Base-by-base conservation (phyloP, 371 early-diverging fungal genomes). In the Rhizopus microsporus region DNA sequence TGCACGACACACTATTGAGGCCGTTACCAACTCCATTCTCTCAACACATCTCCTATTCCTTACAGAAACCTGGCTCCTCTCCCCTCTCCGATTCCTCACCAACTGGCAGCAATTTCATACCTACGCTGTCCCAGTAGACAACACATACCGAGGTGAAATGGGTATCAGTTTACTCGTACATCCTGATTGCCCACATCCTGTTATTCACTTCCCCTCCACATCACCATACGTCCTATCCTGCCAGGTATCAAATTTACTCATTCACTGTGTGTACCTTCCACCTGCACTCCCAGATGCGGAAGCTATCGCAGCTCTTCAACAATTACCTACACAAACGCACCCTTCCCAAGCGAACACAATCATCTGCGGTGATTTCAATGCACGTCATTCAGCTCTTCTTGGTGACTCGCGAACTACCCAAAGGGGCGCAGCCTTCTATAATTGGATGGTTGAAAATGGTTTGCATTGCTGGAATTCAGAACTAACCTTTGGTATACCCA, bases 21-120 rank as follows among this genome's bases (percentile, higher is more conserved):
- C 48, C 48, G 16, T 12, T 31, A 31, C 34, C 50, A 50, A 32
- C 34, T 9, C 50, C 50, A 34, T 32, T 3, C 34, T 0, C 4
- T 32, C 32, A 15, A n/a, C 30, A 9, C 31, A n/a, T 23, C 31
- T 30, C 31, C 31, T 48, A 37, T 37, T 4, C 23, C 33, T 63
- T 33, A 65, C 60, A 38, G 62, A 67, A 57, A 66, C 58, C 45
- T 66, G 67, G 61, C 55, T 46, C 23, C 38, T 37, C 5, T 13
- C 5, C 6, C 38, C 38, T 37, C 10, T 13, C 13, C 40, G 56
- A 29, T 47, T 16, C 35, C 53, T 52, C 7, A 51, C 57, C 12
- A 9, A 35, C 10, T 68, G 60, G 63, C 3, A 34, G 17, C 60
- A 63, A n/a, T 48, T 38, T 40, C 63, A 68, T 29, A 45, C 46